These are phyloP conservation scores for Danielozyma ontarioensis DNA, from an alignment of 805 yeast species.

Conservation along the genomic window DNA sequence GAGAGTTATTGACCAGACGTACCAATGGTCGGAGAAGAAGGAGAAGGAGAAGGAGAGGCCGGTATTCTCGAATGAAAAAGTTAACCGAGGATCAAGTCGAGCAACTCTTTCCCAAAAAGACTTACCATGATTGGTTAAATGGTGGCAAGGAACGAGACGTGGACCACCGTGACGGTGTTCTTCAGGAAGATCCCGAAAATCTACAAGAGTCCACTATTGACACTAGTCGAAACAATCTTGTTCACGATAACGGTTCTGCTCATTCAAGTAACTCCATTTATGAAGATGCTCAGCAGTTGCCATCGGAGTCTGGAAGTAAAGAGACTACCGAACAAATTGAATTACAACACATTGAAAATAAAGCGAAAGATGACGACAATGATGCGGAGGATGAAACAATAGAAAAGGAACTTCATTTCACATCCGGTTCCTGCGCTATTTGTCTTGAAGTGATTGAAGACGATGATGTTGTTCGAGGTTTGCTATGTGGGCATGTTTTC, in stretches of 20 bases:
- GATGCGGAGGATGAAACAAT: neutral
- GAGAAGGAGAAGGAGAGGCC: slow-evolving; percentile 34
- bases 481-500: slow-evolving; percentile 79
- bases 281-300: neutral
- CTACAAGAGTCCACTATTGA: neutral
- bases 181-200: slow-evolving; percentile 28
- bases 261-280: neutral
- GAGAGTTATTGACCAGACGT: slow-evolving; percentile 24
- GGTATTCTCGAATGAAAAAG: slow-evolving; percentile 45
- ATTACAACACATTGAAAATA: neutral
- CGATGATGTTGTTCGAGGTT: slow-evolving; percentile 62
- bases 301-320: neutral
- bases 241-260: neutral
- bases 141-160: slow-evolving; percentile 55
- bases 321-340: slow-evolving; percentile 1
- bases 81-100: slow-evolving; percentile 56
- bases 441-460: slow-evolving; percentile 65
- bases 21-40: slow-evolving; percentile 24
- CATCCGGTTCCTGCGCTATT: slow-evolving; percentile 73
- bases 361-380: neutral
- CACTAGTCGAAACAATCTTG: neutral
- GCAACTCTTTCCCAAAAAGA: slow-evolving; percentile 50
- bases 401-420: slow-evolving; percentile 40
- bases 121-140: slow-evolving; percentile 55
- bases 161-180: slow-evolving; percentile 38